Evolutionary conservation across 345 rosid genomes (phyloP), one percentile per base, ranked within the genome.

Genomic region (Capsella bursapastoris): DNA sequence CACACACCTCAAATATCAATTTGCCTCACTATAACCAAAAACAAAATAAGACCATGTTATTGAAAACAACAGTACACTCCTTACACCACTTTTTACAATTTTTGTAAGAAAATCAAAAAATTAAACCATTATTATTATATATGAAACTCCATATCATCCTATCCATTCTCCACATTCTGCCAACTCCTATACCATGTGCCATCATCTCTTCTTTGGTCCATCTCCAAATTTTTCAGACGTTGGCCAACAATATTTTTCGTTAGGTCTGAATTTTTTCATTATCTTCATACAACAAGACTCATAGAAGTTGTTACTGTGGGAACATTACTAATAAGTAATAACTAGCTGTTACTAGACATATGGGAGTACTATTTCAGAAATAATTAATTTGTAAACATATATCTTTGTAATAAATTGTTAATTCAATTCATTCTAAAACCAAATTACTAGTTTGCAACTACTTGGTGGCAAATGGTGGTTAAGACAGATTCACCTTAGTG

Each of bases 1-100:
- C 80, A 38, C 66, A 64, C 25, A 1, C 40, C 37, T 48, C 75
- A 63, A 32, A 69, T 22, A 22, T 57, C 53, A 38, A 70, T 40
- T 29, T 70, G 72, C 80, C 48, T 57, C 66, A 10, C 67, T 64
- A 77, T 77, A 38, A 77, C 67, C 72, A 77, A 77, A 77, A 77
- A 77, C 80, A 77, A 77, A 77, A 70, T 29, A 77, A 51, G 76
- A 77, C 80, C 76, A 70, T 77, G 72, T 77, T 70, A 57, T 57
- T 70, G 80, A 76, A 47, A 76, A 70, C 80, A 76, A 76, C 71
- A 34, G 3, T 68, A 43, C 64, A n/a, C 48, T 38, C 31, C 13
- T 57, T 25, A 29, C 8, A 58, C 29, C 47, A 58, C 43, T 34
- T 12, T 40, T 12, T 40, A n/a, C 37, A 15, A 7, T 34, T 31